These are phyloP conservation scores for Polysphondylium violaceum DNA, from an alignment of 78 protist genomes.

Conservation along the genomic window DNA sequence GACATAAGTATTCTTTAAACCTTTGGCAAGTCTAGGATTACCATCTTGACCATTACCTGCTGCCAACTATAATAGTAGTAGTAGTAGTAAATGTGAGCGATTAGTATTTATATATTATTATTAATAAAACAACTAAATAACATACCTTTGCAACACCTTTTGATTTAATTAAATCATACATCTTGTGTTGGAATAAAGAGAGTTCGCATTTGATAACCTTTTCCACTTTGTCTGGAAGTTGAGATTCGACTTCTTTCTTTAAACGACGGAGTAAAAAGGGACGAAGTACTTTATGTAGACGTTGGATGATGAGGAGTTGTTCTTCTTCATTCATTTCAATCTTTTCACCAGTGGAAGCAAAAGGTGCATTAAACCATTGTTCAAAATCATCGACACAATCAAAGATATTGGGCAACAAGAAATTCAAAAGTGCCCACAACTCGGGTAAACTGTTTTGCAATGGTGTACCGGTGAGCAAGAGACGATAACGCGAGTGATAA, in stretches of 20 bases:
- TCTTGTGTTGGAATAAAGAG: slow-evolving; percentile 80
- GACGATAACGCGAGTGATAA: slow-evolving; percentile 51
- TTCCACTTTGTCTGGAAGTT: slow-evolving; percentile 93
- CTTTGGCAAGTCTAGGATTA: slow-evolving; percentile 46
- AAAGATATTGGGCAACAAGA: slow-evolving; percentile 92
- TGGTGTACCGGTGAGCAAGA: slow-evolving; percentile 98
- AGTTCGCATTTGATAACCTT: slow-evolving; percentile 78
- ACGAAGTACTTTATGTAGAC: slow-evolving; percentile 85
- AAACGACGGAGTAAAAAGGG: slow-evolving; percentile 93
- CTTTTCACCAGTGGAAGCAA: slow-evolving; percentile 75
- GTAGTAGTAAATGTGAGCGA: neutral
- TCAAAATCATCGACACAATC: slow-evolving; percentile 83
- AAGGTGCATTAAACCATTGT: slow-evolving; percentile 94
- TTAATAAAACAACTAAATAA: neutral
- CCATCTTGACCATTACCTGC: slow-evolving; percentile 49
- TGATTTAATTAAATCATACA: slow-evolving; percentile 76
- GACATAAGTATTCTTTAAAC: slow-evolving; percentile 77
- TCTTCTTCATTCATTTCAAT: slow-evolving; percentile 88
- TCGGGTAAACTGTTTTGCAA: slow-evolving; percentile 95
- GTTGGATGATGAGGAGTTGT: slow-evolving; percentile 75
- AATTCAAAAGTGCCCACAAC: slow-evolving; percentile 96
- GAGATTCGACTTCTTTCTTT: slow-evolving; percentile 91
- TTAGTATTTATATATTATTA: neutral
- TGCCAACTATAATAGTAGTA: neutral
- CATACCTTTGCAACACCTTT: slow-evolving; percentile 50